Evolutionary conservation across 164 flowering plant genomes (phyloP), one percentile per base, ranked within the genome.

Genomic region (Aristolochia fimbriata): DNA sequence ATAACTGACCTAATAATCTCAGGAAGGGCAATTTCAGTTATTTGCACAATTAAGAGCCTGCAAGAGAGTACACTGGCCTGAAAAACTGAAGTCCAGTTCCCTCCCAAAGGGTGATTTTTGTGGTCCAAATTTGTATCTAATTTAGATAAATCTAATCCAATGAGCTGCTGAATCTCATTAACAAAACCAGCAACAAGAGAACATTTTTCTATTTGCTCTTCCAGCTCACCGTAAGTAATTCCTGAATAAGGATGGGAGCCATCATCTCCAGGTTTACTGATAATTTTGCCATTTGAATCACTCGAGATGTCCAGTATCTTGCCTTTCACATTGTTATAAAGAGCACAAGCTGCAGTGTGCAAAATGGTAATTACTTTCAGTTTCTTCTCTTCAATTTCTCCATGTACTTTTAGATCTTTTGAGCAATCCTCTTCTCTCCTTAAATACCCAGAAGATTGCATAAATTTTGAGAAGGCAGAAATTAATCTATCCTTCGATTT

Each of bases 121-220:
- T 15, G 46, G 51, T 65, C 75, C 23, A 47, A 25, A 33, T 66
- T 77, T 60, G 64, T 37, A 65, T 69, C 72, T 43, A 65, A 23
- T 45, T 51, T 43, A 59, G 65, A 61, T 13, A 64, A 30, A 41
- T 71, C 75, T 59, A 57, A 22, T 30, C 70, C 72, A 69, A 81
- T 64, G 47, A 68, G 58, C 57, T 73, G 74, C 47, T 60, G 64
- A 12, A 87, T 67, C 62, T 93, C 96, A 70, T 70, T 64, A 51
- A 81, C 70, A 69, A 84, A 83, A 20, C 72, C 83, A 15, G 83
- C 74, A 37, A 93, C 72, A 65, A 89, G 83, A 22, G 71, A 63
- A 67, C 94, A 93, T 64, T 81, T 89, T 69, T 93, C 97, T 68
- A 86, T 70, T 70, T 87, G 94, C 74, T 81, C 94, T 73, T 93